These are phyloP conservation scores for Boletus rex-veris DNA, from an alignment of 768 basidiomycete species.

Conservation along the genomic window DNA sequence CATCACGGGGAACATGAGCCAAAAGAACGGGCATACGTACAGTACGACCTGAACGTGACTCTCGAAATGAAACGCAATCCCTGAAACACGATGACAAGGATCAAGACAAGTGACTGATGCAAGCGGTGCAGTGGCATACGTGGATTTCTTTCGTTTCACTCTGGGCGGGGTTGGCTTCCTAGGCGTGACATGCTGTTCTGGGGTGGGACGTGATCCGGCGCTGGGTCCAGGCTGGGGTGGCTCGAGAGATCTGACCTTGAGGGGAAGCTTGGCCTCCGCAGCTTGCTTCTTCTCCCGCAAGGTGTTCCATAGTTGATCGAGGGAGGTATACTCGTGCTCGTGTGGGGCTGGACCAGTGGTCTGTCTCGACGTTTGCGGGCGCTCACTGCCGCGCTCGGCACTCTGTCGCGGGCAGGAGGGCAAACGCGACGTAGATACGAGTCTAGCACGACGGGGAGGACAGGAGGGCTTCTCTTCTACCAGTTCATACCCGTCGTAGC, in stretches of 20 bases:
- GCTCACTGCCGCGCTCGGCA: conserved; percentile 20
- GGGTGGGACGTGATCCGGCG: conserved; percentile 19
- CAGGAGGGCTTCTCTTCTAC: conserved; percentile 16
- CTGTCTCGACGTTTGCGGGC: conserved; percentile 18
- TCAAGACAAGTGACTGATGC: conserved; percentile 13
- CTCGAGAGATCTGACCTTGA: conserved; percentile 70
- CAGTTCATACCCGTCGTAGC: conserved; percentile 28
- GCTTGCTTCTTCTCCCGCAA: conserved; percentile 63
- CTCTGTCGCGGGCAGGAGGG: conserved; percentile 10
- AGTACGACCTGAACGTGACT: conserved; percentile 64
- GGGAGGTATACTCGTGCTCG: conserved; percentile 30
- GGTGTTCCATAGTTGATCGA: conserved; percentile 64
- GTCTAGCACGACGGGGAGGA: conserved; percentile 21
- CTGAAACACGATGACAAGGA: conserved; percentile 15
- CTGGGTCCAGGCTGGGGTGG: conserved; percentile 21
- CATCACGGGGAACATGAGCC: conserved; percentile 10
- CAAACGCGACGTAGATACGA: conserved; percentile 17
- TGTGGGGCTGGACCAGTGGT: conserved; percentile 11
- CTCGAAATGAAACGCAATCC: conserved; percentile 61
- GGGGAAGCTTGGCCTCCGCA: conserved; percentile 62
- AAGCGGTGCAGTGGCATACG: conserved; percentile 42
- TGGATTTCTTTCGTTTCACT: conserved; percentile 58
- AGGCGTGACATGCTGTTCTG: conserved; percentile 23
- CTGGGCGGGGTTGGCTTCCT: conserved; percentile 36
- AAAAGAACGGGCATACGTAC: conserved; percentile 27